phyloP scores from a whole-genome alignment of 78 protist genomes.

The Dictyostelium purpureum region DNA sequence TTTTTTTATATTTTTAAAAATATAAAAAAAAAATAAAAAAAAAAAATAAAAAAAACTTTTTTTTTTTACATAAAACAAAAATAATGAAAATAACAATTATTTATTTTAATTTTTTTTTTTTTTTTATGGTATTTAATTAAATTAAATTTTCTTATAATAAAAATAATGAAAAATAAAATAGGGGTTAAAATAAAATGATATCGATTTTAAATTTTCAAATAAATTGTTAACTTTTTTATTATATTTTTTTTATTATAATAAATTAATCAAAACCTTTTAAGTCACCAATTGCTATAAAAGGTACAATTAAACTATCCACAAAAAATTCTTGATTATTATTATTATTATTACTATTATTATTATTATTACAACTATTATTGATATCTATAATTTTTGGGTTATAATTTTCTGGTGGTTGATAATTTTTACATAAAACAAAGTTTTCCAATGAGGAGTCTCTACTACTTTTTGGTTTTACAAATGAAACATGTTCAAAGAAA shows the following conservation, averaged over 20 bases:
- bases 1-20: no score
- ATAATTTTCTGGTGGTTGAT: constrained; percentile 86
- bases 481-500: constrained; percentile 90
- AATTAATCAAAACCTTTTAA: constrained; percentile 20
- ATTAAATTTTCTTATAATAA: no score
- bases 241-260: neutral
- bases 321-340: neutral
- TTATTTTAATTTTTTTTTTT: no score
- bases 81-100: no score
- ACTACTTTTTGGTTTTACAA: constrained; percentile 93
- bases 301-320: constrained; percentile 14
- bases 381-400: constrained; percentile 79
- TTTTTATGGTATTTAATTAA: no score
- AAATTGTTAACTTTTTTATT: neutral
- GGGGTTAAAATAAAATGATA: no score
- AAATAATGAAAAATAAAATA: no score
- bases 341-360: neutral
- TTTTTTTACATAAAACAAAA: no score
- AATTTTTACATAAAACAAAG: constrained; percentile 89
- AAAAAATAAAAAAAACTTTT: no score
- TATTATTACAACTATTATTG: constrained; percentile 18
- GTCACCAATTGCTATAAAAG: constrained; percentile 72
- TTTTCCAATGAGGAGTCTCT: constrained; percentile 85
- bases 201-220: no score
- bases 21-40: no score